Conservation (phyloP, 345 rosid species). For the Conringia planisiliqua region DNA sequence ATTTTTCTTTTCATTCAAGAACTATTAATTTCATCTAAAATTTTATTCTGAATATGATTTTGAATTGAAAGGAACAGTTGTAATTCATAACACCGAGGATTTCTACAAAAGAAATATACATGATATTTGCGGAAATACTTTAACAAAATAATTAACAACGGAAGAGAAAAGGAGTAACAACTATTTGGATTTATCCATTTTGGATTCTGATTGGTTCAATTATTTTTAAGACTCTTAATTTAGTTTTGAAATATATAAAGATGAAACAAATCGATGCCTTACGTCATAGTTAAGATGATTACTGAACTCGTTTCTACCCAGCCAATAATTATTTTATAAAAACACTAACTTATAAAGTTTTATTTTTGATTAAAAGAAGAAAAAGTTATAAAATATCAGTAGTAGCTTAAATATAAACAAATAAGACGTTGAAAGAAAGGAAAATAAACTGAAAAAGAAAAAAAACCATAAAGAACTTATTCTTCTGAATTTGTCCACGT, state of each 20-base stretch:
- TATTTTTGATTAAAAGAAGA: neutral
- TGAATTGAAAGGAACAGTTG: neutral
- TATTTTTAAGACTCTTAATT: neutral
- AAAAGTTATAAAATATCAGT: constrained; percentile 7
- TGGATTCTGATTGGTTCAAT: constrained; percentile 16
- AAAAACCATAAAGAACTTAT: neutral
- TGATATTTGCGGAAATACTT: neutral
- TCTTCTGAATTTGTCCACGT: constrained; percentile 7
- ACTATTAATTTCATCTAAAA: neutral
- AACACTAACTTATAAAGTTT: neutral
- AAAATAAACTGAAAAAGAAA: neutral
- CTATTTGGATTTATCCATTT: constrained; percentile 20
- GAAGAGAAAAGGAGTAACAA: neutral
- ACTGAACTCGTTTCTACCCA: neutral
- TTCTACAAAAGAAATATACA: neutral
- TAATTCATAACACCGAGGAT: neutral
- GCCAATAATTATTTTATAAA: neutral
- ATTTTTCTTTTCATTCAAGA: neutral
- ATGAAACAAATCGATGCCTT: neutral
- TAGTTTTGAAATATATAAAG: neutral
- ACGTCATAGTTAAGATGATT: neutral
- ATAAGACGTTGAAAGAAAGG: neutral
- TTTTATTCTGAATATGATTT: neutral
- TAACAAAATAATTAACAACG: neutral
- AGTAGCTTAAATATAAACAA: constrained; percentile 13